phyloP scores from a whole-genome alignment of 108 stramenopile species.

The Pseudonitzschia pungens region DNA sequence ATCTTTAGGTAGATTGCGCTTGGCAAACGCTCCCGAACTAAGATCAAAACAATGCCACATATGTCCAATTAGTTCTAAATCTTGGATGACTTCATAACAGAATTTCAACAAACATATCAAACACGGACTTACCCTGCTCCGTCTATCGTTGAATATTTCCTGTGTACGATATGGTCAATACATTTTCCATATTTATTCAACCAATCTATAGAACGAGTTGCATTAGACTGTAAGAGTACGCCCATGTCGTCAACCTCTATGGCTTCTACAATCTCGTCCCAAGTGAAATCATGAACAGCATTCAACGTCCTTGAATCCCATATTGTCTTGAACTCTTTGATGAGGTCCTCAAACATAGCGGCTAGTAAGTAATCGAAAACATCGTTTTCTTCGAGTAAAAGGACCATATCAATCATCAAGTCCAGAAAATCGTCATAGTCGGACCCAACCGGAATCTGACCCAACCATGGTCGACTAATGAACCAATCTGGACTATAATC shows the following conservation, averaged over 20 bases:
- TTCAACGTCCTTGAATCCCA: slow-evolving; percentile 20
- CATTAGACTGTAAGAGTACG: slow-evolving; percentile 14
- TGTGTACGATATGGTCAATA: slow-evolving; percentile 22
- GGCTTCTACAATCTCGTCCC: slow-evolving; percentile 3
- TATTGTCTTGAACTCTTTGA: slow-evolving; percentile 7
- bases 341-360: background rate
- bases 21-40: slow-evolving; percentile 70
- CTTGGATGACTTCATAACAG: background rate
- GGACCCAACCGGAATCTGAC: background rate
- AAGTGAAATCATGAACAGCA: slow-evolving; percentile 18
- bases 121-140: slow-evolving; percentile 28
- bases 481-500: slow-evolving; percentile 72
- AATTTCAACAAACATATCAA: too few relatives aligned
- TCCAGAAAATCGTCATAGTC: background rate
- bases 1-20: slow-evolving; percentile 37
- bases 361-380: background rate
- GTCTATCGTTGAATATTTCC: slow-evolving; percentile 13
- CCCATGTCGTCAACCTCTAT: slow-evolving; percentile 4
- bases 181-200: slow-evolving; percentile 52
- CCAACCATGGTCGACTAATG: slow-evolving; percentile 18
- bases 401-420: background rate
- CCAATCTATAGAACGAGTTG: slow-evolving; percentile 45
- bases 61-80: slow-evolving; percentile 33
- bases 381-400: background rate
- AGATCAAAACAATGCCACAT: slow-evolving; percentile 24